phyloP scores from a whole-genome alignment of 2,329 filamentous ascomycete species.

The Trichoderma arundinaceum region DNA sequence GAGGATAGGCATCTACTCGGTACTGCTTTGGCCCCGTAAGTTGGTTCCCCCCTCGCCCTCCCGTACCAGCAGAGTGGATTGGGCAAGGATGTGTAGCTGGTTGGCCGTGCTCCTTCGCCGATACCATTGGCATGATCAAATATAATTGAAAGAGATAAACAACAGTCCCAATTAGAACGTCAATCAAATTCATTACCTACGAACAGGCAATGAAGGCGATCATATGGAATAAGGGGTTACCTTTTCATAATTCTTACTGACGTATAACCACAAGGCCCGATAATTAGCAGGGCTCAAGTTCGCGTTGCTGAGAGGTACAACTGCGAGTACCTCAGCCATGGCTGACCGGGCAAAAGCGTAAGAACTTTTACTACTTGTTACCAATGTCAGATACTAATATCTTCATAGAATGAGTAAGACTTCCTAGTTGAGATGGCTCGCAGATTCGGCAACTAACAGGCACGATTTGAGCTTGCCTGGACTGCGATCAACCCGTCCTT shows the following conservation, averaged over 20 bases:
- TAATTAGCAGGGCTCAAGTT: constrained; percentile 63
- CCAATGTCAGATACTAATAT: background rate
- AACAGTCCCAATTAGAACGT: too few relatives aligned
- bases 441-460: background rate
- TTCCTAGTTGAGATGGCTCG: background rate
- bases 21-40: constrained; percentile 59
- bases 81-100: too few relatives aligned
- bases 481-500: constrained; percentile 61
- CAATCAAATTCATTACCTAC: too few relatives aligned
- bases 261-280: constrained; percentile 49
- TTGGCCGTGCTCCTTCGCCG: too few relatives aligned
- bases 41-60: background rate
- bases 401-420: background rate
- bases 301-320: constrained; percentile 45
- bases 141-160: too few relatives aligned
- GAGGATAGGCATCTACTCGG: constrained; percentile 59
- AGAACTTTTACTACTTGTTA: background rate
- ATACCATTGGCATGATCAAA: too few relatives aligned
- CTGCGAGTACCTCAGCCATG: constrained; percentile 44
- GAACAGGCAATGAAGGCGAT: too few relatives aligned
- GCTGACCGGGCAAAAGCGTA: constrained; percentile 1
- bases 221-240: too few relatives aligned
- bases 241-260: too few relatives aligned
- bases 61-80: too few relatives aligned
- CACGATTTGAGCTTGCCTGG: constrained; percentile 35